Evolutionary conservation across 108 stramenopile genomes (phyloP), one percentile per base, ranked within the genome.

Genomic region (Pseudonitzschia delicatissima): DNA sequence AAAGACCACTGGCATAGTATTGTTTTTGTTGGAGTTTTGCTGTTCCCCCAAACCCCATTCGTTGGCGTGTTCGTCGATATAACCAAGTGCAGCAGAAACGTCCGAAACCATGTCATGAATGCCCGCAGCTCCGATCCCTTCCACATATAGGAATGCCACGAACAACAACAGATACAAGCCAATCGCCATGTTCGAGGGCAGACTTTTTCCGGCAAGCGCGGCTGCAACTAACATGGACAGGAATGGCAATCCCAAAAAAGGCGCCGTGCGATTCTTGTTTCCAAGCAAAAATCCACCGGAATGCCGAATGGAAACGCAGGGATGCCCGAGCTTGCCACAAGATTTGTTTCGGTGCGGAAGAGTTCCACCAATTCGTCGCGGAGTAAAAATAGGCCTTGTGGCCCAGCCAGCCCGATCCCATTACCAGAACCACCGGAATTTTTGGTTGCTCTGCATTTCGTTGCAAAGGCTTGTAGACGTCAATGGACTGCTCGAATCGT

Each of bases 341-440:
- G 35, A 88, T 60, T 1, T 73, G 47, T 23, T 55, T 74, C 0
- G 87, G 82, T 13, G 80, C 82, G 0, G 70, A 64, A 2, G 80
- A 73, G 61, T 88, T 88, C 87, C 87, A 88, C 87, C 87, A 88
- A 4, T 64, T 70, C 0, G 84, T 85, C 13, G 57, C 71, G 5
- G 31, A 42, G 42, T 88, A 88, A 12, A 88, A 42, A 31, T 68
- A 63, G 0, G 74, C 35, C 2, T 52, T 55, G 39, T 85, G 87
- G 9, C 87, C 87, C 36, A 88, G 51, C 87, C 87, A 88, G 3
- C 78, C 87, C 1, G 82, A 83, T 29, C 87, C 87, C 8, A 83
- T 80, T 31, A 88, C 87, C 18, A 88, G 68, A 7, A 76, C 72
- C 6, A 88, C 80, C 20, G 44, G 37, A 15, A 47, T 42, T 3